Base-by-base conservation (phyloP, 352 stramenopile species). In the Phytophthora hibernalis region DNA sequence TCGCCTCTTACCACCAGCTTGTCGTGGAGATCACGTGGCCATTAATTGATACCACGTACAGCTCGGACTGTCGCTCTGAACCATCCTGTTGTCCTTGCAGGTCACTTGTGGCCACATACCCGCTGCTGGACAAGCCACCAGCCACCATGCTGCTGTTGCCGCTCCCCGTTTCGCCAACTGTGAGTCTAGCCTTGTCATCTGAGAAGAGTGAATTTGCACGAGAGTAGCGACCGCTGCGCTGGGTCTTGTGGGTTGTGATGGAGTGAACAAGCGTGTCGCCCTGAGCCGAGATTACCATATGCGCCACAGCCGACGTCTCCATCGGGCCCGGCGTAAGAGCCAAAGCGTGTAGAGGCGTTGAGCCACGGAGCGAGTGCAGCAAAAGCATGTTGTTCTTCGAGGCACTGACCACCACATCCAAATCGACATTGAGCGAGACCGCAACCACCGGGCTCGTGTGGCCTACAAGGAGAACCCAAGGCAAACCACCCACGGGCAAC, bases 31-130 rank as follows among this genome's bases (percentile, higher is more conserved):
- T 72, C 35, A 95, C 66, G 45, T 85, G 78, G 9, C 87, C 87
- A 35, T 95, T 95, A 54, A 95, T 89, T n/a, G 87, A 93, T 21
- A 93, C 79, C 16, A 93, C 55, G 35, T 89, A 90, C 45, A 95
- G 62, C 44, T 95, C 85, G 0, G 87, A 95, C 37, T 92, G 87
- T 40, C 78, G 71, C 24, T 78, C 70, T 8, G 56, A 61, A 18
- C 62, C 71, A 63, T 71, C 68, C 37, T 49, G 40, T 28, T 68
- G 65, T 48, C 61, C 59, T 20, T 64, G 65, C 35, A 71, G 64
- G 24, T 65, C 54, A 38, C 20, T 66, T 12, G 70, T 71, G 3
- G 68, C 50, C 2, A 72, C 67, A 55, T 79, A 79, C 38, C 71
- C 71, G 16, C 67, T 79, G 49, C 68, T 79, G 15, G 67, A 74